Base-by-base conservation (phyloP, 768 basidiomycete genomes). In the Dacryopinax primogenitus region DNA sequence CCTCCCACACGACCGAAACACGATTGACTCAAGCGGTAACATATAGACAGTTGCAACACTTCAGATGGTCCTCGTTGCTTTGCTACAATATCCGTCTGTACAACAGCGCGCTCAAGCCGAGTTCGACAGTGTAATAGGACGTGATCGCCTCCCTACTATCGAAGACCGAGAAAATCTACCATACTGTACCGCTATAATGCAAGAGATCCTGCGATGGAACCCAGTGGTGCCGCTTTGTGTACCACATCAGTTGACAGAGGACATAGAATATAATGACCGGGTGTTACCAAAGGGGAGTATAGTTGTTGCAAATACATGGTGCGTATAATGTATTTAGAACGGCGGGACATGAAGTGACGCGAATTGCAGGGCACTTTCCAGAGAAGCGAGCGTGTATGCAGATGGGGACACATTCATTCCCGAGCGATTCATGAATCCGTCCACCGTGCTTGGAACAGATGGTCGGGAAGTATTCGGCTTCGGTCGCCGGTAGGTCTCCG, bases 101-200 rank as follows among this genome's bases (percentile, higher is more conserved):
- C 80, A 80, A 65, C 62, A 67, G 7, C 68, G 69, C 33, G 76
- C 76, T 15, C 76, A 78, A 21, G 72, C 70, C 30, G 79, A 81
- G 70, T 72, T 77, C 28, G 68, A 74, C n/a, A 61, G 66, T 3
- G 68, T 74, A 33, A 68, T 78, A 7, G 70, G 72, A 1, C 63
- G 65, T n/a, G 69, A 70, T 9, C 65, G 72, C 3, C 74, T 79
- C 30, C 75, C 76, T 28, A 70, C 71, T 0, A 62, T 74, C 1
- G 72, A 70, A 35, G 72, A 76, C 51, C 12, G 45, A 21, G 12
- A 13, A 23, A 13, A 23, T 9, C 7, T 47, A 7, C 45, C 45
- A 23, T 47, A 15, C n/a, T 47, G 45, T 23, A 12, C 13, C 7
- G 45, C 45, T 7, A 47, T 47, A 7, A 23, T 47, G 13, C 45